phyloP scores from a whole-genome alignment of 352 stramenopile genomes.

The Pythium phragmitis region DNA sequence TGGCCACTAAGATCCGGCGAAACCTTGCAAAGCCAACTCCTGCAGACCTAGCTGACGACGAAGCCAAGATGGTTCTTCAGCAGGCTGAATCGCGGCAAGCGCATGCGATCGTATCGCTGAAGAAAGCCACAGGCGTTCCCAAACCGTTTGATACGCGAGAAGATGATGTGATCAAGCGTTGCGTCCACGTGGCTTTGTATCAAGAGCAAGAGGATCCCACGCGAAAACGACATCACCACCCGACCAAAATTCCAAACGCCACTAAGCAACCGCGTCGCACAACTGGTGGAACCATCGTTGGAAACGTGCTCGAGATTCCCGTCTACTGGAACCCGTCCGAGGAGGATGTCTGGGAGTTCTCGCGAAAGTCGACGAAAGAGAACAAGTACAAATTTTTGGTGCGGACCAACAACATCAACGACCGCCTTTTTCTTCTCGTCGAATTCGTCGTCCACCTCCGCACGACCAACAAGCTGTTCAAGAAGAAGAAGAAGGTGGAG shows the following conservation, averaged over 20 bases:
- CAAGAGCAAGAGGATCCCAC: constrained; percentile 46
- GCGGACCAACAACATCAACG: constrained; percentile 67
- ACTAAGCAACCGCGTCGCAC: not conserved
- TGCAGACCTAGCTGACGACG: constrained; percentile 30
- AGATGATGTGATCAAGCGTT: constrained; percentile 75
- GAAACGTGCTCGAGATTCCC: constrained; percentile 77
- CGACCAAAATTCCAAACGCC: not conserved
- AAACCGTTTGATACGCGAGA: constrained; percentile 78
- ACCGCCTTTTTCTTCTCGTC: constrained; percentile 62
- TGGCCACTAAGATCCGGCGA: constrained; percentile 34
- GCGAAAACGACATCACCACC: constrained; percentile 1
- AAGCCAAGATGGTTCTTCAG: constrained; percentile 40
- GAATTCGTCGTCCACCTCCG: constrained; percentile 74
- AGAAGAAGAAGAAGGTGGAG: constrained; percentile 12
- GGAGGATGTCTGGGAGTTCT: constrained; percentile 85
- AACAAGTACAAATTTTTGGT: constrained; percentile 85
- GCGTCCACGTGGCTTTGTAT: constrained; percentile 78
- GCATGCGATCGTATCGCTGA: constrained; percentile 76
- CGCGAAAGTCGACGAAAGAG: constrained; percentile 67
- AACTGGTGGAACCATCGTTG: constrained; percentile 30
- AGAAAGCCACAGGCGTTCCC: constrained; percentile 62
- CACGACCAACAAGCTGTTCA: constrained; percentile 31
- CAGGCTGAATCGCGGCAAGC: constrained; percentile 52
- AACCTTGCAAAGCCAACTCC: constrained; percentile 8
- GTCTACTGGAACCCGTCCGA: constrained; percentile 67